Conservation (phyloP, 2,329 filamentous ascomycete genomes). For the Drechslerella coelobrocha region DNA sequence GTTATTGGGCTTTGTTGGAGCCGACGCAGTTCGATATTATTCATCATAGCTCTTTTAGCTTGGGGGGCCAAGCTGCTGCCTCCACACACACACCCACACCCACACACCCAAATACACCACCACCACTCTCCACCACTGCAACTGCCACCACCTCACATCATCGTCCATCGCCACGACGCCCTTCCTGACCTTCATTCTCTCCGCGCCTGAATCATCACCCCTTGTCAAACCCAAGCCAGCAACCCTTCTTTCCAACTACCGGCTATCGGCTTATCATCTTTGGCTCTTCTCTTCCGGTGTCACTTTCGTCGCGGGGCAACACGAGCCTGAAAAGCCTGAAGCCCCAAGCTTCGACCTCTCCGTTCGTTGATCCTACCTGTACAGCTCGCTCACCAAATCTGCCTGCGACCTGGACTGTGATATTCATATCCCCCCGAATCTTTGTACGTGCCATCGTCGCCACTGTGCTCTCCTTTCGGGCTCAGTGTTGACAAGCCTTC, state of each 20-base stretch:
- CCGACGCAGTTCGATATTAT: background rate
- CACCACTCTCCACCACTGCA: background rate
- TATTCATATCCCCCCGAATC: background rate
- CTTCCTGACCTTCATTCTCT: background rate
- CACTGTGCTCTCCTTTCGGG: background rate
- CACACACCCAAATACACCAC: background rate
- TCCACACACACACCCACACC: conserved; percentile 3
- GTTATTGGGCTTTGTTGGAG: background rate
- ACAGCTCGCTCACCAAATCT: conserved; percentile 3
- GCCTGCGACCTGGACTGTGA: conserved; percentile 6
- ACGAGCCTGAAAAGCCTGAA: conserved; percentile 21
- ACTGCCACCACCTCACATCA: background rate
- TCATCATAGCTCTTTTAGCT: conserved; percentile 1
- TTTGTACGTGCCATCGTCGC: background rate
- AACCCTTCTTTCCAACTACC: background rate
- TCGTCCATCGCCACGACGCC: conserved; percentile 1
- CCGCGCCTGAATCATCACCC: background rate
- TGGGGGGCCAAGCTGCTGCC: conserved; percentile 2
- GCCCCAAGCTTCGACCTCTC: conserved; percentile 8
- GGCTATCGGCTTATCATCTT: background rate
- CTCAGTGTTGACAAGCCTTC: background rate
- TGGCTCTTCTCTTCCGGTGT: background rate
- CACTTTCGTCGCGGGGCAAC: conserved; percentile 16
- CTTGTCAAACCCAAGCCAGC: background rate
- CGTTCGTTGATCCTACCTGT: background rate